Evolutionary conservation across 352 stramenopile genomes (phyloP).

Genomic region (Phytophthora cajani): DNA sequence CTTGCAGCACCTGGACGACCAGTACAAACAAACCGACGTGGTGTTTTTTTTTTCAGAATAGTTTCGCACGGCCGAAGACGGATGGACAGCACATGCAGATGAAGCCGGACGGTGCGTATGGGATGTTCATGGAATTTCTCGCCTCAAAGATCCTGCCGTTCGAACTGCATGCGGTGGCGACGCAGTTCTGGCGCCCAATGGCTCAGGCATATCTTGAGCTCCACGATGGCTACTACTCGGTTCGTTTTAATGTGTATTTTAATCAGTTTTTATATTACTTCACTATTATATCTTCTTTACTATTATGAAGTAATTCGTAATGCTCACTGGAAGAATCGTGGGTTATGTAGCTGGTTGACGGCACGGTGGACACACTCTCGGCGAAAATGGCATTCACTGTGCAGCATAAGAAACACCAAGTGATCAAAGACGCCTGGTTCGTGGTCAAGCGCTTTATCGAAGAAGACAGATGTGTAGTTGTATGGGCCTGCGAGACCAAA

Average conservation of each 20-base stretch:
- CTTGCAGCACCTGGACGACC: constrained; percentile 25
- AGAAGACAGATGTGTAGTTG: constrained; percentile 32
- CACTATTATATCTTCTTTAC: too few species aligned
- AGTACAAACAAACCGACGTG: constrained; percentile 22
- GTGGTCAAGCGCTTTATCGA: constrained; percentile 31
- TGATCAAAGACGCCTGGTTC: constrained; percentile 39
- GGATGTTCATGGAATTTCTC: constrained; percentile 46
- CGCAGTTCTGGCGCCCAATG: constrained; percentile 32
- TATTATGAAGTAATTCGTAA: neutral
- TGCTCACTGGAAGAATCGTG: neutral
- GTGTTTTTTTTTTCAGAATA: constrained; percentile 33
- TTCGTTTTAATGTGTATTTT: constrained; percentile 2
- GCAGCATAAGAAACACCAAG: constrained; percentile 27
- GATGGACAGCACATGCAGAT: constrained; percentile 37
- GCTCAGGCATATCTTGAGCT: constrained; percentile 32
- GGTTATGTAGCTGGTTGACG: constrained; percentile 26
- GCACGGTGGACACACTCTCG: constrained; percentile 35
- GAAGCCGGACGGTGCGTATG: constrained; percentile 34
- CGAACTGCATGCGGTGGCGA: constrained; percentile 24
- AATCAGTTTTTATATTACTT: neutral
- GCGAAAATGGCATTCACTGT: constrained; percentile 43
- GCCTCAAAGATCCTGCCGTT: constrained; percentile 37
- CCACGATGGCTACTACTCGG: constrained; percentile 40
- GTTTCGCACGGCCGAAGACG: constrained; percentile 4
- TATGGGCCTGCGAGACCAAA: constrained; percentile 38